Evolutionary conservation across 2,329 filamentous ascomycete genomes (phyloP), one percentile per base, ranked within the genome.

Genomic region (Colletotrichum sp.): DNA sequence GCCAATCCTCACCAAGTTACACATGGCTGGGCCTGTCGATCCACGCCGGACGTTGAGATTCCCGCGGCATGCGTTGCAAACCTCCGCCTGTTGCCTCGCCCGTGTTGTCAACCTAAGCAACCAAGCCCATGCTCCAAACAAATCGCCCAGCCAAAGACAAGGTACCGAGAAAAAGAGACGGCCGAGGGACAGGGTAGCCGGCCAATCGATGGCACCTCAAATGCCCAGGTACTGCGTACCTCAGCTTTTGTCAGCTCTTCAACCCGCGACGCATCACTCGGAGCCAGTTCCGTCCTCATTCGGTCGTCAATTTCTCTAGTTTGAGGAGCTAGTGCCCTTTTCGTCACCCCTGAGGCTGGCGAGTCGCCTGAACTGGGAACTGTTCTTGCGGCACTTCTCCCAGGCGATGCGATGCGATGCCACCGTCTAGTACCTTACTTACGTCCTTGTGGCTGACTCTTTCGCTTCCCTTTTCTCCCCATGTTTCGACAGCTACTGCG

Each of bases 271-370:
- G 32, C 64, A 76, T 73, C 65, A 65, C 12, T 52, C 74, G 74
- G 74, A 76, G 71, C 70, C 64, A 76, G 64, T 64, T 73, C 74
- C 74, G 74, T 73, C 64, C 64, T 70, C 18, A 73, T 76, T 73
- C 59, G 73, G 73, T 57, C 57, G 71, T 60, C 44, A 49, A 49
- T 26, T 59, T 60, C 64, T 68, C 70, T 65, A 73, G 70, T 65
- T 64, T 32, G 18, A 26, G 21, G 26, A 34, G 18, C 73, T 76
- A 73, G 59, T 60, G 70, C 70, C 64, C 39, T 26, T 73, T 76
- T 73, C 28, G 63, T 76, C 68, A 59, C 73, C 73, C 73, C 70
- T 73, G 70, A 26, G 71, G 66, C 65, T 65, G 57, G 57, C 73
- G 34, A 68, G 63, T 36, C 73, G 44, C 64, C 73, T 76, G 57